Base-by-base conservation (phyloP, 768 basidiomycete genomes). In the Lentinula sp. region DNA sequence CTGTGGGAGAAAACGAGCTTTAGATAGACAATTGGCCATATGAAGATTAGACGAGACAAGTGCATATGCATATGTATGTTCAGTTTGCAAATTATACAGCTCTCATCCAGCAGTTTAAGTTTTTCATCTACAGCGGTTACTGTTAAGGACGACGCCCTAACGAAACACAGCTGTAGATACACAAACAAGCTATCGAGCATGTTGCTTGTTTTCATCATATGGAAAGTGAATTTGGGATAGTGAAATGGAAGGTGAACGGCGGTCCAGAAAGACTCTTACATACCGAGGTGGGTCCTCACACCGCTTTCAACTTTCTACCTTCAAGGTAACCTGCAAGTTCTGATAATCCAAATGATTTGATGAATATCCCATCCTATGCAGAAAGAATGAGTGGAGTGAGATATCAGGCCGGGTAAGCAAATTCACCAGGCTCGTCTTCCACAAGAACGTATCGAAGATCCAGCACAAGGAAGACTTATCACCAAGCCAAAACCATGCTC, bases 361-460 rank as follows among this genome's bases (percentile, higher is more conserved):
- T 37, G 35, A 54, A 12, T 7, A 54, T 23, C 33, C 53, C 33
- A 54, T 54, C 39, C 53, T 54, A 28, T 28, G 28, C 28, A 28
- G 28, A 28, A 28, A 28, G 33, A 20, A 36, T 13, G 23, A 37
- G 35, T 35, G 18, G 10, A 41, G n/a, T 16, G 18, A 6, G 16
- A 37, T 20, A n/a, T 23, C 6, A 18, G 35, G 2, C 13, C 18
- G 32, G 12, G 23, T 13, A 18, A 12, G 23, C 33, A 33, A 4
- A 63, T 57, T 57, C 7, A 67, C 66, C 51, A 63, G 62, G 23
- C 18, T 51, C 16, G 57, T 63, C 4, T 64, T 60, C 28, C 56
- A 33, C 6, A 67, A 57, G 61, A 67, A 67, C 15, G 62, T 65
- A 39, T 67, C 61, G 33, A 65, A 60, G 52, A 67, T 57, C 64